Percentiles rank a stretch among this genome's conserved stretches.
Evolutionary conservation across 768 basidiomycete genomes (phyloP).

Genomic region (Phylloporus rhodoxanthus): DNA sequence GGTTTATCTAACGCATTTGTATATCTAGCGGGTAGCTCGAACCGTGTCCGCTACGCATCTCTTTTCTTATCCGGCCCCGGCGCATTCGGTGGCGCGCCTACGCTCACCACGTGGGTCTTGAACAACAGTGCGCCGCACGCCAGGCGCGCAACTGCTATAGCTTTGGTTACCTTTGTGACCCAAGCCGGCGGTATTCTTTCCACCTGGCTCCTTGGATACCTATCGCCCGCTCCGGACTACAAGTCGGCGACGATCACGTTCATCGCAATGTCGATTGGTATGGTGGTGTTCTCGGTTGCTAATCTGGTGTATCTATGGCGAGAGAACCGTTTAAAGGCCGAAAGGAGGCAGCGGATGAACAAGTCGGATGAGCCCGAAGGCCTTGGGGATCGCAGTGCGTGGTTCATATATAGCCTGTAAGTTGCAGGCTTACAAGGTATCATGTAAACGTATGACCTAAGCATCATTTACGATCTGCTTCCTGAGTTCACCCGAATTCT

Average conservation of each 20-base stretch:
- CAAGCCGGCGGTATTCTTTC: slow-evolving; percentile 55
- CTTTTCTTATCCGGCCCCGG: slow-evolving; percentile 54
- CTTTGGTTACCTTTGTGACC: slow-evolving; percentile 47
- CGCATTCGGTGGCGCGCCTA: slow-evolving; percentile 44
- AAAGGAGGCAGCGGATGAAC: slow-evolving; percentile 26
- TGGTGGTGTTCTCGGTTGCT: slow-evolving; percentile 31
- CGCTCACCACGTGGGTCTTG: slow-evolving; percentile 51
- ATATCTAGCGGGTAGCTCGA: slow-evolving; percentile 26
- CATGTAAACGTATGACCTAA: neutral
- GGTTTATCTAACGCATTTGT: neutral
- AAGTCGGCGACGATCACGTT: slow-evolving; percentile 38
- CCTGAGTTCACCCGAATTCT: too few species aligned
- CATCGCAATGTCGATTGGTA: slow-evolving; percentile 35
- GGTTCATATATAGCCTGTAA: slow-evolving; percentile 49
- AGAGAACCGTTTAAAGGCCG: slow-evolving; percentile 43
- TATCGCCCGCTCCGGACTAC: slow-evolving; percentile 48
- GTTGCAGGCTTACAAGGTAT: neutral
- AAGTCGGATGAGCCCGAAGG: slow-evolving; percentile 36
- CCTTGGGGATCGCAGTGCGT: slow-evolving; percentile 48
- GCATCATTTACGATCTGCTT: too few species aligned
- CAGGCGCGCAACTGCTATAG: slow-evolving; percentile 53
- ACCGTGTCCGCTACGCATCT: slow-evolving; percentile 45
- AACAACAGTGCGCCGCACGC: slow-evolving; percentile 57
- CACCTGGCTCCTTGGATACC: slow-evolving; percentile 51
- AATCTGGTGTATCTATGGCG: slow-evolving; percentile 39